Percentiles rank a stretch among this genome's conserved stretches.
These are phyloP conservation scores for Akanthomyces uredinophilus DNA, from an alignment of 2,329 filamentous ascomycete genomes.

Conservation along the genomic window DNA sequence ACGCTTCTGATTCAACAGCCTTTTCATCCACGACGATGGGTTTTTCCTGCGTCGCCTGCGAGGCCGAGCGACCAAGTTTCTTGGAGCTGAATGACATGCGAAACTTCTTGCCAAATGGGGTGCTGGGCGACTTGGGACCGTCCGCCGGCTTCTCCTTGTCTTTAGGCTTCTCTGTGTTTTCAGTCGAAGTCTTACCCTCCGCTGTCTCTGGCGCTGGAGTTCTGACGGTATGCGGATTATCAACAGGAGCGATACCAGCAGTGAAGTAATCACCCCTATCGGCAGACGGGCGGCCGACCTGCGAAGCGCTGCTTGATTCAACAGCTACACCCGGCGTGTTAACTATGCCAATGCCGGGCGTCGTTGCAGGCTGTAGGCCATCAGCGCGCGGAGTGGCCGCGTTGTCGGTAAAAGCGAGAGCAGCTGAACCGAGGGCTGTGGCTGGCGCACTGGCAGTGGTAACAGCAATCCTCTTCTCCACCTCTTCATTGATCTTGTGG, in stretches of 20 bases:
- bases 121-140: conserved; percentile 53
- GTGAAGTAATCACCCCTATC: conserved; percentile 78
- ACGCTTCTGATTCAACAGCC: conserved; percentile 60
- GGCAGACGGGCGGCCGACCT: conserved; percentile 54
- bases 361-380: conserved; percentile 58
- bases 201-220: conserved; percentile 38
- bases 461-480: conserved; percentile 53
- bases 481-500: conserved; percentile 58
- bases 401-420: conserved; percentile 18
- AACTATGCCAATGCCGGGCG: conserved; percentile 72
- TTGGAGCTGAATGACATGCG: conserved; percentile 79
- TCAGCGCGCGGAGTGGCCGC: conserved; percentile 59
- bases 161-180: conserved; percentile 43
- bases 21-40: conserved; percentile 72
- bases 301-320: conserved; percentile 41
- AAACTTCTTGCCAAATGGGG: conserved; percentile 80
- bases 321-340: conserved; percentile 59
- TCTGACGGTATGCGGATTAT: conserved; percentile 32
- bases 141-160: conserved; percentile 40
- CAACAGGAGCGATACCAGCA: conserved; percentile 47
- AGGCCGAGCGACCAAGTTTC: conserved; percentile 69
- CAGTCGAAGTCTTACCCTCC: conserved; percentile 46
- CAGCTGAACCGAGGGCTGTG: conserved; percentile 42
- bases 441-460: conserved; percentile 56
- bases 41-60: conserved; percentile 59